Evolutionary conservation across 2,329 filamentous ascomycete species (phyloP).

Genomic region (Colletotrichum shisoi): DNA sequence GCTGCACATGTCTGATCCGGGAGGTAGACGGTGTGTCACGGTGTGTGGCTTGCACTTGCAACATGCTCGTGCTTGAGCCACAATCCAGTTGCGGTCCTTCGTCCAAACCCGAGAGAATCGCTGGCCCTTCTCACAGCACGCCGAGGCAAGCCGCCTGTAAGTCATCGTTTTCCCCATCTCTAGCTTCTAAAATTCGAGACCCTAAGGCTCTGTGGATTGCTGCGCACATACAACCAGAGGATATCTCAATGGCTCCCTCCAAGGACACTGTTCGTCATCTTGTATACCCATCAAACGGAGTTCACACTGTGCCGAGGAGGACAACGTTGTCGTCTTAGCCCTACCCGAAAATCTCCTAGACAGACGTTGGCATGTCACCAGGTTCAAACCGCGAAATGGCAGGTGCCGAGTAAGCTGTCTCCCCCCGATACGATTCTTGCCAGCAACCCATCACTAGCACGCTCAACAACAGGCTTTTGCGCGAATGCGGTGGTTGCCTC

Average conservation of each 20-base stretch:
- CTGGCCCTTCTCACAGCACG: too few relatives aligned
- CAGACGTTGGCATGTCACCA: neutral
- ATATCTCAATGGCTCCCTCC: too few relatives aligned
- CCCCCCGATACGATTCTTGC: neutral
- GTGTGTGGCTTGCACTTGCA: too few relatives aligned
- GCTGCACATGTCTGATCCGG: conserved; percentile 2
- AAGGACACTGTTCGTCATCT: neutral
- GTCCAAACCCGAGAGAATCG: neutral
- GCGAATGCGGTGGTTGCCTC: neutral
- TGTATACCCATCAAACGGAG: neutral
- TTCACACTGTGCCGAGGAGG: too few relatives aligned
- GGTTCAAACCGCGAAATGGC: neutral
- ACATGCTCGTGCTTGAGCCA: neutral
- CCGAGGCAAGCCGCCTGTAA: too few relatives aligned
- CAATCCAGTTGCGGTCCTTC: neutral
- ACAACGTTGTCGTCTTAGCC: neutral
- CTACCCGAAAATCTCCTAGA: too few relatives aligned
- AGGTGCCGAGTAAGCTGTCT: neutral
- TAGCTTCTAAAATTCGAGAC: too few relatives aligned
- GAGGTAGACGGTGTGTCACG: conserved; percentile 1
- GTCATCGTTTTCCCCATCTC: too few relatives aligned
- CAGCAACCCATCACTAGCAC: neutral
- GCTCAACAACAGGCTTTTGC: neutral
- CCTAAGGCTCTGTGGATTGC: neutral
- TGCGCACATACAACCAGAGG: too few relatives aligned